A percentile compares a stretch with the other conserved stretches of the same genome.
phyloP scores from a whole-genome alignment of 257 asterid genomes.

The Solanum chaucha region DNA sequence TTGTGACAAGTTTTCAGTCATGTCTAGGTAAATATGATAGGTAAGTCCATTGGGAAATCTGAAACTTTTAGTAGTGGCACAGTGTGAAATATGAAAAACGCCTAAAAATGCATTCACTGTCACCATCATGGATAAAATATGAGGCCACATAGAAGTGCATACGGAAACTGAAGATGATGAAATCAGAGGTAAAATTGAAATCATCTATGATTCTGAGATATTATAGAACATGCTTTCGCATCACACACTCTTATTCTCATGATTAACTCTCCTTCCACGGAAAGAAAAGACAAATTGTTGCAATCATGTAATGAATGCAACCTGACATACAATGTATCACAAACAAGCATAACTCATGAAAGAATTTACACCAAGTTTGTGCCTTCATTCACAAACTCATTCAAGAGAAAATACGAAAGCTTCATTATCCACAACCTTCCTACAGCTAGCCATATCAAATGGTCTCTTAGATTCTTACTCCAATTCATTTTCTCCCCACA shows the following conservation, averaged over 20 bases:
- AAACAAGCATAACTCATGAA: background rate
- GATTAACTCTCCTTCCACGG: background rate
- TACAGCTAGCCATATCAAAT: background rate
- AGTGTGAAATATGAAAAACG: background rate
- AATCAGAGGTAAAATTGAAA: background rate
- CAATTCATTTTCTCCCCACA: background rate
- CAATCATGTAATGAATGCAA: background rate
- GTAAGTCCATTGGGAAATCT: background rate
- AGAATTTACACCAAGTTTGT: background rate
- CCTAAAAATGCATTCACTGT: background rate
- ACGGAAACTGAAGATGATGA: background rate
- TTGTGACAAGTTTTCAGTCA: background rate
- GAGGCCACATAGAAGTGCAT: background rate
- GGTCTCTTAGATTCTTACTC: background rate
- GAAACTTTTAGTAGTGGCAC: background rate
- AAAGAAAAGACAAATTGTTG: background rate
- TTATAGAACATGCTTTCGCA: background rate
- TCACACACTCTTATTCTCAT: background rate
- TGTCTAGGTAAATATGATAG: background rate
- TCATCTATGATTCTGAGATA: background rate
- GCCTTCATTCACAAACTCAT: background rate
- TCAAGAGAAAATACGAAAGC: background rate
- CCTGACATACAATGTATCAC: background rate
- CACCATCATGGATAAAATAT: background rate
- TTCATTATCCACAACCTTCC: background rate